Percentiles rank a stretch among this genome's conserved stretches.
phyloP scores from a whole-genome alignment of 2,329 filamentous ascomycete species.

The Tolypocladium endophyticum region DNA sequence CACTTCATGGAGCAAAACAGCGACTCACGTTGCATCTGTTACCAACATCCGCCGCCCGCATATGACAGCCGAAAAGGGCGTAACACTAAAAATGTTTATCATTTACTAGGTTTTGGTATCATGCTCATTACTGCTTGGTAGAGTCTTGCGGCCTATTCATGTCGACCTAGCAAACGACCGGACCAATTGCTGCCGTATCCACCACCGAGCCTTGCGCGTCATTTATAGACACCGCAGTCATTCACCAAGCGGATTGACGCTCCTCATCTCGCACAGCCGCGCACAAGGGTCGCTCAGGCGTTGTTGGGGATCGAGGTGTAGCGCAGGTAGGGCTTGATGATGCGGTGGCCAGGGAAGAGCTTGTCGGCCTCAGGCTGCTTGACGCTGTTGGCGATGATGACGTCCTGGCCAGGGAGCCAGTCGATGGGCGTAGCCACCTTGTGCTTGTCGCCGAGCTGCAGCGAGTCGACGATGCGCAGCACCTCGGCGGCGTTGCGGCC shows the following conservation, averaged over 20 bases:
- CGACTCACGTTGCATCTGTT: not conserved
- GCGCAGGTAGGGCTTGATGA: slow-evolving; percentile 63
- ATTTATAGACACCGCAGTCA: not conserved
- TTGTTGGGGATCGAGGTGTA: slow-evolving; percentile 58
- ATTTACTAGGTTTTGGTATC: not conserved
- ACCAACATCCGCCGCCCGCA: not conserved
- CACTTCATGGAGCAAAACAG: not conserved
- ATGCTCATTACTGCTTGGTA: not conserved
- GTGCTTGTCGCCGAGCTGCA: slow-evolving; percentile 80
- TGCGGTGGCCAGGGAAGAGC: slow-evolving; percentile 70
- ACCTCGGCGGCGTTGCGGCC: slow-evolving; percentile 76
- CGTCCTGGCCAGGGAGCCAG: slow-evolving; percentile 81
- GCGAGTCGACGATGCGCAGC: slow-evolving; percentile 66
- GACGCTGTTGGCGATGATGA: slow-evolving; percentile 79
- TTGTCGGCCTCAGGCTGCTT: slow-evolving; percentile 77
- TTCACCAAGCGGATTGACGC: not conserved
- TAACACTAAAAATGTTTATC: not conserved
- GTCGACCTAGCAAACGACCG: not conserved
- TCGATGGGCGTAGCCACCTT: slow-evolving; percentile 82
- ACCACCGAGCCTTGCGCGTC: not conserved
- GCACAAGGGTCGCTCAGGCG: slow-evolving; percentile 22
- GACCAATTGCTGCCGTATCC: not conserved
- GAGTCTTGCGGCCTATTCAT: not conserved
- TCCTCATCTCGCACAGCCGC: not conserved
- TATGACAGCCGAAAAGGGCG: not conserved